Evolutionary conservation across 805 yeast species (phyloP).

Genomic region (Teunomyces tritomae): DNA sequence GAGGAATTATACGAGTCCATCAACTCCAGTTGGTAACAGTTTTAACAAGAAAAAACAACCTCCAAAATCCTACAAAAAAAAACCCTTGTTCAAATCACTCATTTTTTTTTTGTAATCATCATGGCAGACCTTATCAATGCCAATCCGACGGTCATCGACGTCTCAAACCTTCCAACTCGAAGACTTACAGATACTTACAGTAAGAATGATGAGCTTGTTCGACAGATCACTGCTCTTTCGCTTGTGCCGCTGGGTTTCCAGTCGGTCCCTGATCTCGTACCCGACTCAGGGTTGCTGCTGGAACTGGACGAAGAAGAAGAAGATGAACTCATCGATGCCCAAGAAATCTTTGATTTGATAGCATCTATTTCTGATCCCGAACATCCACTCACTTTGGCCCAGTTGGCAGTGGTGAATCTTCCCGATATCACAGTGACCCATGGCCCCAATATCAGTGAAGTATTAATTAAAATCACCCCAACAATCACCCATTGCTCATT

Average conservation of each 20-base stretch:
- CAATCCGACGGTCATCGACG: slow-evolving; percentile 82
- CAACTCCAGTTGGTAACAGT: background rate
- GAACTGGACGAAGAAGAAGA: slow-evolving; percentile 18
- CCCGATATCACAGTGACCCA: slow-evolving; percentile 73
- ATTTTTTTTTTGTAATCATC: background rate
- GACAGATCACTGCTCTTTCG: slow-evolving; percentile 35
- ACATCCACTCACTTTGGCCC: slow-evolving; percentile 93
- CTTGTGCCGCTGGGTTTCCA: slow-evolving; percentile 13
- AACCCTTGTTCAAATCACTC: background rate
- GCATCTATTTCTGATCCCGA: slow-evolving; percentile 94
- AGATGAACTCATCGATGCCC: slow-evolving; percentile 67
- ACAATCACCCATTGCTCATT: slow-evolving; percentile 96
- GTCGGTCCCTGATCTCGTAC: slow-evolving; percentile 24
- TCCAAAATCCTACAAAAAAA: background rate
- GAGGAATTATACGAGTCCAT: slow-evolving; percentile 34
- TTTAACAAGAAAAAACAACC: background rate
- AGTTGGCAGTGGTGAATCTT: slow-evolving; percentile 87
- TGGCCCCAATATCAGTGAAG: slow-evolving; percentile 62
- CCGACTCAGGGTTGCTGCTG: slow-evolving; percentile 20
- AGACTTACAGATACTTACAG: slow-evolving; percentile 13
- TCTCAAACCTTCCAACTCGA: slow-evolving; percentile 73
- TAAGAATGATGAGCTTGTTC: slow-evolving; percentile 18
- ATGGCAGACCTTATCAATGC: slow-evolving; percentile 89
- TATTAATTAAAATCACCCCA: slow-evolving; percentile 85
- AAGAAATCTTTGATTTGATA: slow-evolving; percentile 84